Percentiles rank a stretch among this genome's conserved stretches.
Evolutionary conservation across 2,329 filamentous ascomycete species (phyloP).

Genomic region (Alternaria consortialis): DNA sequence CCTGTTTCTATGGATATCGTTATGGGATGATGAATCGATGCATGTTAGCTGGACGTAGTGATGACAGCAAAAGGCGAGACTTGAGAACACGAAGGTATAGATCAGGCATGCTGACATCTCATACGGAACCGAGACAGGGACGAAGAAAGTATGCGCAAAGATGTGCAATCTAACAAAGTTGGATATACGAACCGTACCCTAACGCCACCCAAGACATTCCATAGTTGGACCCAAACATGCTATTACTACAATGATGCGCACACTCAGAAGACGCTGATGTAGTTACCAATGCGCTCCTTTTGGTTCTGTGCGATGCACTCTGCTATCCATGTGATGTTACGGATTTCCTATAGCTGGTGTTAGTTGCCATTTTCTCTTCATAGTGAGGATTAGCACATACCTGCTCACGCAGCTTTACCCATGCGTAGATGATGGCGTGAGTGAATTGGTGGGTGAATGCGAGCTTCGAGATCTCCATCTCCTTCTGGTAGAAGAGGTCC

Average conservation of each 20-base stretch:
- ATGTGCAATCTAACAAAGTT: conserved; percentile 32
- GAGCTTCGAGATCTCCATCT: conserved; percentile 97
- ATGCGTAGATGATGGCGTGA: conserved; percentile 92
- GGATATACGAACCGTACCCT: conserved; percentile 44
- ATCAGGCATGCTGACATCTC: background rate
- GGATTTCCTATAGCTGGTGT: conserved; percentile 77
- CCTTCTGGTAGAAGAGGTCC: conserved; percentile 98
- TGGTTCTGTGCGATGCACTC: conserved; percentile 99
- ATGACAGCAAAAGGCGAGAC: background rate
- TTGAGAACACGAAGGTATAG: background rate
- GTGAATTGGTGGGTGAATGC: conserved; percentile 97
- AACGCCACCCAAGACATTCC: conserved; percentile 40
- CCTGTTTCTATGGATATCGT: background rate
- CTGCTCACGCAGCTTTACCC: conserved; percentile 97
- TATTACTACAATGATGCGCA: conserved; percentile 32
- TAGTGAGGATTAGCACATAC: conserved; percentile 62
- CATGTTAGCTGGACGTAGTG: background rate
- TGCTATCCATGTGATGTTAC: conserved; percentile 99
- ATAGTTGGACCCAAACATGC: conserved; percentile 39
- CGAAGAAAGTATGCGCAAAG: conserved; percentile 6
- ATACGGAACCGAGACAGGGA: background rate
- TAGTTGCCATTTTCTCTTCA: conserved; percentile 11
- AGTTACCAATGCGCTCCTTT: conserved; percentile 98
- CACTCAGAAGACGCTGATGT: conserved; percentile 86
- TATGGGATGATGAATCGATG: background rate